These are phyloP conservation scores for Osmanthus fragrans DNA, from an alignment of 257 asterid species.

Conservation along the genomic window DNA sequence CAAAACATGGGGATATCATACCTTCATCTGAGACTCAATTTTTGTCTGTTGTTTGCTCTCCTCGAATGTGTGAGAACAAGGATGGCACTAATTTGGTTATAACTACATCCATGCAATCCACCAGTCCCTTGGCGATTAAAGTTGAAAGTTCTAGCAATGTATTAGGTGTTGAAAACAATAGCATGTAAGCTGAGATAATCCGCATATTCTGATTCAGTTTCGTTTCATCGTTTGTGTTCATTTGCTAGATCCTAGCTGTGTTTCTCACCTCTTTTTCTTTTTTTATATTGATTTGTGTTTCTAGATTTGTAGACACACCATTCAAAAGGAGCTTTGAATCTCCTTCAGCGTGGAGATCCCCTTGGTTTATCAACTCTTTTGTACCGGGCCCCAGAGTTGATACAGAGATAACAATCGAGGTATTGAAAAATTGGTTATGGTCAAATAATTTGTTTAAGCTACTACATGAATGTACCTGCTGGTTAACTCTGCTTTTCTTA, in stretches of 20 bases:
- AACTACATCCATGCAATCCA: conserved; percentile 50
- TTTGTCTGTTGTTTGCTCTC: conserved; percentile 67
- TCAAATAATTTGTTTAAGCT: not conserved
- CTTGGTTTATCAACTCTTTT: conserved; percentile 79
- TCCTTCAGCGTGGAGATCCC: conserved; percentile 97
- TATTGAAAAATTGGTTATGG: conserved; percentile 23
- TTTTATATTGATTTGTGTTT: conserved; percentile 1
- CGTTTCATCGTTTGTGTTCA: not conserved
- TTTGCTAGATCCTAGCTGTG: not conserved
- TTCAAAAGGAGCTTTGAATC: conserved; percentile 80
- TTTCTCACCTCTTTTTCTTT: conserved; percentile 11
- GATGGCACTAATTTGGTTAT: conserved; percentile 53
- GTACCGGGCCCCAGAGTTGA: conserved; percentile 76
- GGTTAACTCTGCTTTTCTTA: not conserved
- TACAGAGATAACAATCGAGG: conserved; percentile 87
- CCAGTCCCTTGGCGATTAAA: conserved; percentile 47
- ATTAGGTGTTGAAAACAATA: conserved; percentile 48
- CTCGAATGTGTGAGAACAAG: conserved; percentile 52
- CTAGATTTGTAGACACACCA: conserved; percentile 78
- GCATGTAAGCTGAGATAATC: conserved; percentile 55
- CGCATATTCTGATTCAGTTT: not conserved
- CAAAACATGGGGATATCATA: conserved; percentile 44
- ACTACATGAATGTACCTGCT: not conserved
- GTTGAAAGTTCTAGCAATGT: conserved; percentile 55
- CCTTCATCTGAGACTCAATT: conserved; percentile 53